Evolutionary conservation across 108 stramenopile species (phyloP), one percentile per base, ranked within the genome.

Genomic region (Epithemia pelagica): DNA sequence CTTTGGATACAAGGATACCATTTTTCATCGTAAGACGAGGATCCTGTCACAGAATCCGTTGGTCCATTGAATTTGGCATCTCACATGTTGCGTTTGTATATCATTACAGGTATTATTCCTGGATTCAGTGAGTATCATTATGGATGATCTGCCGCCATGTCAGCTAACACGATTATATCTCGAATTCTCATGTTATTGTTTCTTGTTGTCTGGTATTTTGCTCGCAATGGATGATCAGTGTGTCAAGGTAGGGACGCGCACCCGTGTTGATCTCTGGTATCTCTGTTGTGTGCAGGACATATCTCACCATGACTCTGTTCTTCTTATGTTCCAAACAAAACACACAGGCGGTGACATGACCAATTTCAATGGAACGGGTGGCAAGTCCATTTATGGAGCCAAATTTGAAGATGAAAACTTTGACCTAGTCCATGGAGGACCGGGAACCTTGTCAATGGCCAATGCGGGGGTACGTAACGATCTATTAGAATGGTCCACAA

Each of bases 301-400:
- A n/a, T n/a, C n/a, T n/a, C n/a, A n/a, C n/a, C n/a, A n/a, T n/a
- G n/a, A n/a, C n/a, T n/a, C n/a, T n/a, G n/a, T n/a, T n/a, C n/a
- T n/a, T n/a, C n/a, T n/a, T n/a, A n/a, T n/a, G n/a, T n/a, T n/a
- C n/a, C n/a, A n/a, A n/a, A n/a, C n/a, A n/a, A n/a, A n/a, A n/a
- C n/a, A n/a, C n/a, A 79, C 77, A 67, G 93, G 95, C 1, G 95
- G 93, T n/a, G 98, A 98, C 79, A 96, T 98, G 74, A 97, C 96
- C 28, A 77, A 79, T 72, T 86, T 86, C n/a, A 79, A 79, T 66
- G 78, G 78, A 58, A 68, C 57, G 2, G 67, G 67, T 21, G 67
- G 67, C 24, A 68, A 68, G 56, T 26, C 25, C 7, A 58, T 58
- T 58, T 58, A 58, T 21, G 56, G 56, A 18, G 54, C 78, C 19